phyloP scores from a whole-genome alignment of 169 alveolate genomes.

The Miamiensis avidus region DNA sequence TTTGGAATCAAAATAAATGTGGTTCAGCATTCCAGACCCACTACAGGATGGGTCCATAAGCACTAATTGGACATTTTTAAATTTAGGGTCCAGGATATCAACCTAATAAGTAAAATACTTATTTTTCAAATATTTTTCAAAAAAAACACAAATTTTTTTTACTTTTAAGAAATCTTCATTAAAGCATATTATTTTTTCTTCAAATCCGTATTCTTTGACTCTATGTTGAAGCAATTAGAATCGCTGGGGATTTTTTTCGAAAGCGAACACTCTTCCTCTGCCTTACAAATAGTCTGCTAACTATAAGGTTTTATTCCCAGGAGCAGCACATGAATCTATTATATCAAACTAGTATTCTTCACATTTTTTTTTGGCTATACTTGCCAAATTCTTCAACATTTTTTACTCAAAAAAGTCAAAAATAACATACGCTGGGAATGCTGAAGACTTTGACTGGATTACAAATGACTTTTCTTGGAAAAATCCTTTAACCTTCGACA shows the following conservation, averaged over 20 bases:
- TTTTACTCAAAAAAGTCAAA: not conserved
- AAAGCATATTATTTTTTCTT: conserved; percentile 13
- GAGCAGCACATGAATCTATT: conserved; percentile 51
- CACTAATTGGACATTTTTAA: not conserved
- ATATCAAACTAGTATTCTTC: conserved; percentile 15
- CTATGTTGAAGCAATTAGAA: conserved; percentile 28
- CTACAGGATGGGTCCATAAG: conserved; percentile 43
- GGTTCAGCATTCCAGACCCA: conserved; percentile 45
- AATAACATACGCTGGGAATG: conserved; percentile 44
- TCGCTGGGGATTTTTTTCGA: conserved; percentile 39
- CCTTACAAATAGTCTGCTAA: conserved; percentile 25
- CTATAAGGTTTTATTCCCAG: conserved; percentile 48
- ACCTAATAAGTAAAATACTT: not conserved
- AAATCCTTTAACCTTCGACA: not conserved
- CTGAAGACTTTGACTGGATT: conserved; percentile 40
- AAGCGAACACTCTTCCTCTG: conserved; percentile 37
- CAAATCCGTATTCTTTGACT: conserved; percentile 21
- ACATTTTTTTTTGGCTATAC: not conserved
- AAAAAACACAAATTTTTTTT: conserved; percentile 1
- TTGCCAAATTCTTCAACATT: not conserved
- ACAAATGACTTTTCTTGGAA: conserved; percentile 4
- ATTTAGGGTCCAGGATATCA: not conserved
- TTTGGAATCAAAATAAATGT: conserved; percentile 11
- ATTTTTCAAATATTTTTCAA: conserved; percentile 22
- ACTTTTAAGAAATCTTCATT: conserved; percentile 32